Evolutionary conservation across 495 filamentous ascomycete genomes (phyloP), one percentile per base, ranked within the genome.

Genomic region (Wilcoxina mikolae): DNA sequence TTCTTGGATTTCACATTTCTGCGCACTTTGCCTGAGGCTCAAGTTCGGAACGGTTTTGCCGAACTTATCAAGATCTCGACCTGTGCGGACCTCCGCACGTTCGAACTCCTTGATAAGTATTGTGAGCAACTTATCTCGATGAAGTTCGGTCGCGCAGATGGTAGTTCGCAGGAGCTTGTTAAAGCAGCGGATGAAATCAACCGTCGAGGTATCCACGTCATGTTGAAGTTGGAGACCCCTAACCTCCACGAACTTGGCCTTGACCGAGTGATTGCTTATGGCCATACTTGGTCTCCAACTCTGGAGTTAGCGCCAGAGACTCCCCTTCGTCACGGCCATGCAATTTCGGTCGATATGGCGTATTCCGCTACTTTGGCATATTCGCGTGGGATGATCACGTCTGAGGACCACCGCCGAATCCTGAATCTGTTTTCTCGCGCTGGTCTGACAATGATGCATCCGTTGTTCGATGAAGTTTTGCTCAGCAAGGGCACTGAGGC

Each of bases 41-140:
- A 82, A 61, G 73, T 81, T 54, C 71, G 79, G 35, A 82, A 83
- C 56, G 78, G 78, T 1, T 81, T 83, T 58, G 79, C 77, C 25
- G 78, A 82, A 61, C 57, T 82, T 48, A 79, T 83, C 70, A 82
- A 83, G 65, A 81, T 82, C 29, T 79, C 77, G 0, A 78, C 76
- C 17, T 81, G 79, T 56, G 74, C 78, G 9, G 76, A 82, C 54
- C 59, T 76, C 4, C 56, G 64, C 15, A 79, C 76, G 0, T 82
- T 82, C 66, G 67, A 81, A 33, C 65, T 80, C 12, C 65, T 81
- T 7, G 79, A 82, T 55, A 70, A 74, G 53, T 74, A 75, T 66
- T 81, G 76, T 59, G 78, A 81, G 65, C 55, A 76, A 54, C 61
- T 82, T 10, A 80, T 82, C 61, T 60, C 70, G 3, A 71, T 73